Conservation (phyloP, 306 rosid species). For the Rubus idaeus region DNA sequence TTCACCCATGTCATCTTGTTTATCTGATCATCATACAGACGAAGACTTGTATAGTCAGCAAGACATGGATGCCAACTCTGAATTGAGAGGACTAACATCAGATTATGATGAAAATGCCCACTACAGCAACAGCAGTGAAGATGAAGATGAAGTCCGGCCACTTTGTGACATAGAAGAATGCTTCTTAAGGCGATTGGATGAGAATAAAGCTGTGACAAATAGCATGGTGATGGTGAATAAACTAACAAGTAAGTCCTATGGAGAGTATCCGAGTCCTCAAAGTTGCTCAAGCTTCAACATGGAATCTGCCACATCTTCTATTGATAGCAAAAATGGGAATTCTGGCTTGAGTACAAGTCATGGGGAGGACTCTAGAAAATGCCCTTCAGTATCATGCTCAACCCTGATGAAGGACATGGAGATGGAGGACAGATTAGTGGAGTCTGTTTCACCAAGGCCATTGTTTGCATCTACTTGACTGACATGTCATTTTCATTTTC, state of each 20-base stretch:
- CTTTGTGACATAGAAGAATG: constrained; percentile 61
- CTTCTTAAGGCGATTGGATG: constrained; percentile 58
- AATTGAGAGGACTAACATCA: constrained; percentile 48
- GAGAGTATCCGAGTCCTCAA: constrained; percentile 35
- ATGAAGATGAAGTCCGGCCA: constrained; percentile 43
- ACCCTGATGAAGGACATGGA: constrained; percentile 38
- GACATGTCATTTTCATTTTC: constrained; percentile 9
- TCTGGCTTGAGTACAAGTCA: constrained; percentile 40
- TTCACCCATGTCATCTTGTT: constrained; percentile 74
- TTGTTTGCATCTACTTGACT: constrained; percentile 40
- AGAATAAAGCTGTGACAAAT: constrained; percentile 28
- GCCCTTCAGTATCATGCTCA: constrained; percentile 40
- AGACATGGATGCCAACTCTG: constrained; percentile 69
- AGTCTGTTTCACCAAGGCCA: constrained; percentile 24
- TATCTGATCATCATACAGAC: constrained; percentile 58
- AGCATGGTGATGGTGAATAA: constrained; percentile 32
- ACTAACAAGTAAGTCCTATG: constrained; percentile 29
- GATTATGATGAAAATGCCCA: constrained; percentile 44
- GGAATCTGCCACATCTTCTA: constrained; percentile 37
- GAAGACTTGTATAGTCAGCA: constrained; percentile 68
- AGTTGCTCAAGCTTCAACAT: constrained; percentile 41
- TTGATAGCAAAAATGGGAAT: constrained; percentile 46
- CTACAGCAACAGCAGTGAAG: constrained; percentile 55
- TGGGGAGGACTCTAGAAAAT: constrained; percentile 39
- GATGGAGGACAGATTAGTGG: constrained; percentile 44